Base-by-base conservation (phyloP, 805 yeast species). In the Candida takata region DNA sequence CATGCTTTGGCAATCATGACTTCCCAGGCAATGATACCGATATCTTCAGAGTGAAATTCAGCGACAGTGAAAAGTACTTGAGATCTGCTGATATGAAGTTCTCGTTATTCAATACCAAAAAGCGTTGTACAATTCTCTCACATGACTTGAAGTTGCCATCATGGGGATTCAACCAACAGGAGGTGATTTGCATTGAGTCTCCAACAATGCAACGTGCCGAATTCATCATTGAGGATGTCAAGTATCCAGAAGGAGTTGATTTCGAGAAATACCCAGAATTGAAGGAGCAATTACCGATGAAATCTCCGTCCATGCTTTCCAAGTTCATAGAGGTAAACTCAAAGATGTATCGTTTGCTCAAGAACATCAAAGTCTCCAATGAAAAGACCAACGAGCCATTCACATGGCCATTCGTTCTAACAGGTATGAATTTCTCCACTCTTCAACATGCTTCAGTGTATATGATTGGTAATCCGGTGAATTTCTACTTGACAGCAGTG, bases 121-220 rank as follows among this genome's bases (percentile, higher is more conserved):
- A 83, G 21, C 67, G 70, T 21, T 92, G 98, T 59, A 65, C 67
- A 14, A 58, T 92, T 37, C 59, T 86, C 48, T 76, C 87, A n/a
- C 95, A 88, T 54, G 72, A 71, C 30, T 69, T 69, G 15, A 73
- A 68, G 52, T 65, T 92, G 27, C 96, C 96, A n/a, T 70, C 68
- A 7, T 84, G 95, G 94, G 97, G 84, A 2, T 72, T 70, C 48
- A 69, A 69, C 40, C 96, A 87, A 56, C 84, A 82, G 60, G 98
- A 92, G 64, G 94, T 90, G 9, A 62, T 86, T 27, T 92, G 98
- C 57, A 71, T 86, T 35, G 79, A 78, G 34, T 74, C 74, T 19
- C 92, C 97, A 11, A 73, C 75, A 13, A 56, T 67, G 36, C 73
- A 74, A 19, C 76, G 80, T 54, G 70, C 94, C 1, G 57, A 79